phyloP scores from a whole-genome alignment of 1,284 basidiomycete genomes.

The Ceratobasidium sp. region DNA sequence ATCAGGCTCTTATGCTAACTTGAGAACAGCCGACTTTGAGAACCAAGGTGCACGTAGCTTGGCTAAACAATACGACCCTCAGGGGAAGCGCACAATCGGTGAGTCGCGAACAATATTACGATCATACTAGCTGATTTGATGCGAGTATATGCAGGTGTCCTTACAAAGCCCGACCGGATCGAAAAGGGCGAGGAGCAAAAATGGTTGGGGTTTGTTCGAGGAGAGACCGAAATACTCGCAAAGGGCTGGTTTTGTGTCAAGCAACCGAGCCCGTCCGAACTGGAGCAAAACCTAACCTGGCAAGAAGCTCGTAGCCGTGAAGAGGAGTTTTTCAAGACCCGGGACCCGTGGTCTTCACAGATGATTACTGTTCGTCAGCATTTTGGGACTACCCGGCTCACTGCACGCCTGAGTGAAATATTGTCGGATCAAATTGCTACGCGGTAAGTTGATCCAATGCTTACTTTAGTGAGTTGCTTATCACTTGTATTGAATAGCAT shows the following conservation, averaged over 20 bases:
- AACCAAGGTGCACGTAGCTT: conserved; percentile 49
- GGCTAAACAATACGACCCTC: conserved; percentile 52
- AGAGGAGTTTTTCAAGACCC: conserved; percentile 49
- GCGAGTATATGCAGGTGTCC: conserved; percentile 50
- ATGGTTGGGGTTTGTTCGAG: conserved; percentile 52
- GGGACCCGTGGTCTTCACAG: conserved; percentile 42
- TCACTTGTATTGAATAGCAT: conserved; percentile 1
- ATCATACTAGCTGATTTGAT: background rate
- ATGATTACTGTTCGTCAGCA: conserved; percentile 41
- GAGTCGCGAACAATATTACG: background rate
- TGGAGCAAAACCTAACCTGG: conserved; percentile 50
- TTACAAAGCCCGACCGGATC: conserved; percentile 54
- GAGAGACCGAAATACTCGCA: conserved; percentile 44
- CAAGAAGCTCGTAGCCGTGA: conserved; percentile 51
- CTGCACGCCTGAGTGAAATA: conserved; percentile 47
- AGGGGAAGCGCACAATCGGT: conserved; percentile 54
- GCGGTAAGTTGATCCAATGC: conserved; percentile 38
- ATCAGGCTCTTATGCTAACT: background rate
- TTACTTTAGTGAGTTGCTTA: background rate
- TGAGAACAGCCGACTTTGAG: conserved; percentile 51
- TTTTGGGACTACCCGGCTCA: conserved; percentile 49
- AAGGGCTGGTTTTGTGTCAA: conserved; percentile 51
- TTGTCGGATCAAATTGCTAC: conserved; percentile 49
- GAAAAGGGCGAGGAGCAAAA: conserved; percentile 49
- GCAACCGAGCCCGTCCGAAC: conserved; percentile 51